Conservation (phyloP, 495 filamentous ascomycete genomes). For the Neurospora sp. region DNA sequence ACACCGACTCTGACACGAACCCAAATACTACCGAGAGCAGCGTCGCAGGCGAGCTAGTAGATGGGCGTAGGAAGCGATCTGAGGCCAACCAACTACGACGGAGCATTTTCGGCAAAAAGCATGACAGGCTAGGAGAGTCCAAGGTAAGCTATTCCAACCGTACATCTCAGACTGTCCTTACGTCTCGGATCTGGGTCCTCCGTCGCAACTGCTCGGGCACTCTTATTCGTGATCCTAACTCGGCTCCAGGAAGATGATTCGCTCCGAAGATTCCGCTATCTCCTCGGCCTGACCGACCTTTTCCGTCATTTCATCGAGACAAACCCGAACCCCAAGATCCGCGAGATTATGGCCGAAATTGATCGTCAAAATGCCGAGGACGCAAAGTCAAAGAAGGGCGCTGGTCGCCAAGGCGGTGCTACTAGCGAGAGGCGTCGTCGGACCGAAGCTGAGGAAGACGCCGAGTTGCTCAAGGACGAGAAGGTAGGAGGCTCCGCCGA, state of each 20-base stretch:
- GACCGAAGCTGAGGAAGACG: conserved; percentile 97
- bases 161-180: neutral
- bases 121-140: conserved; percentile 75
- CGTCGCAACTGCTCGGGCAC: neutral
- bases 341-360: conserved; percentile 86
- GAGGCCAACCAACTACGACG: conserved; percentile 81
- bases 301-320: conserved; percentile 99
- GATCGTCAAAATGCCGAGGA: conserved; percentile 82
- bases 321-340: conserved; percentile 84
- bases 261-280: conserved; percentile 87
- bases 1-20: conserved; percentile 86
- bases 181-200: neutral
- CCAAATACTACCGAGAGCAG: conserved; percentile 87
- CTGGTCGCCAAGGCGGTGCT: conserved; percentile 74
- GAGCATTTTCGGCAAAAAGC: conserved; percentile 89
- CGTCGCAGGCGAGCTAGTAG: conserved; percentile 62
- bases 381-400: conserved; percentile 57
- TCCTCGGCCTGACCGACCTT: conserved; percentile 89
- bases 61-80: conserved; percentile 76
- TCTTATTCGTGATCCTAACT: conserved; percentile 3
- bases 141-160: conserved; percentile 50
- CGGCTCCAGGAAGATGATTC: conserved; percentile 78
- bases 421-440: conserved; percentile 67
- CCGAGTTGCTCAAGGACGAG: conserved; percentile 86
- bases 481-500: conserved; percentile 74